Conservation (phyloP, 2,329 filamentous ascomycete genomes). For the Apiospora arundinis region DNA sequence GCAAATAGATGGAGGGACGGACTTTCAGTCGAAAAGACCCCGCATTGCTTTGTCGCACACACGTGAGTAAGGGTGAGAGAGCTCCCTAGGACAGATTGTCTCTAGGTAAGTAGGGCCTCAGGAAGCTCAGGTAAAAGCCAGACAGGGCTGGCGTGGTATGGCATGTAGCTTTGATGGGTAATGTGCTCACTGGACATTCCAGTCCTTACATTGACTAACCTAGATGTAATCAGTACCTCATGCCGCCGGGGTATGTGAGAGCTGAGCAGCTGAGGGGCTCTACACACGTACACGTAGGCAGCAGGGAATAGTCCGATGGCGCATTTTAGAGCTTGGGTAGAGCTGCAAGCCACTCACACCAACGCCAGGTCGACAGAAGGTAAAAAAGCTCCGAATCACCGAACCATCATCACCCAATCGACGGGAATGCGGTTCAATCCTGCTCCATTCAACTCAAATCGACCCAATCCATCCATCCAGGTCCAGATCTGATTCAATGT, state of each 20-base stretch:
- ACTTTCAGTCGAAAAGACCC: neutral
- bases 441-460: neutral
- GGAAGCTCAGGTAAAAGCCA: too few relatives aligned
- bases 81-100: neutral
- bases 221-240: slow-evolving; percentile 15
- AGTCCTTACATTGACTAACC: neutral
- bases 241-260: neutral
- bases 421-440: neutral
- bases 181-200: neutral
- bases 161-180: neutral
- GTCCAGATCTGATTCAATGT: too few relatives aligned
- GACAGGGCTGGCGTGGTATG: neutral
- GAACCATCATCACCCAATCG: neutral
- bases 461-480: neutral
- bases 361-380: neutral
- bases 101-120: neutral
- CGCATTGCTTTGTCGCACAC: neutral
- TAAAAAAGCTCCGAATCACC: neutral
- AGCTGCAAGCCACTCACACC: slow-evolving; percentile 11
- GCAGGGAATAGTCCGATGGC: neutral
- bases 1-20: neutral
- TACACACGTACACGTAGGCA: neutral
- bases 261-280: neutral
- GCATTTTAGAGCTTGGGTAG: slow-evolving; percentile 10
- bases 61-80: neutral